Evolutionary conservation across 2,329 filamentous ascomycete species (phyloP).

Genomic region (Beauveria scarabaeidicola): DNA sequence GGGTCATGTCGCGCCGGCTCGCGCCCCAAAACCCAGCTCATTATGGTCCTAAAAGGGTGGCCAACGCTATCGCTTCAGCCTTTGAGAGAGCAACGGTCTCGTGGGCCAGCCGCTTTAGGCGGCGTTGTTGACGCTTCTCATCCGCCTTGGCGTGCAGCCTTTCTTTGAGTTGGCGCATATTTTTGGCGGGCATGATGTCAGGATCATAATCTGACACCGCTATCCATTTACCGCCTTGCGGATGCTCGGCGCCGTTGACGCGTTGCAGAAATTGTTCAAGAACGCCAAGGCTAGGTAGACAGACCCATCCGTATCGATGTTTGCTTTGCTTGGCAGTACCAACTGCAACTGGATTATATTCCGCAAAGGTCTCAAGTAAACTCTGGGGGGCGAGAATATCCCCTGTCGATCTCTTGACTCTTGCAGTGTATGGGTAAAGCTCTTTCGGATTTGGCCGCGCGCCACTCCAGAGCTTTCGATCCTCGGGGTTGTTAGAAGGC

Average conservation of each 20-base stretch:
- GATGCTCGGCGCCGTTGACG: not conserved
- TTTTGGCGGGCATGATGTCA: not conserved
- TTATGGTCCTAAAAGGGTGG: too few relatives aligned
- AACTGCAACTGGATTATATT: not conserved
- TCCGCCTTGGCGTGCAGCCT: not conserved
- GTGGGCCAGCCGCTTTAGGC: not conserved
- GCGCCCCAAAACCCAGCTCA: too few relatives aligned
- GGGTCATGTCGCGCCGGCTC: too few relatives aligned
- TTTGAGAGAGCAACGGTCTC: not conserved
- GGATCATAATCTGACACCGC: not conserved
- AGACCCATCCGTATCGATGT: not conserved
- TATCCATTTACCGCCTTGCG: not conserved
- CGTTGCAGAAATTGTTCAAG: not conserved
- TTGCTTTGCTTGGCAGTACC: not conserved
- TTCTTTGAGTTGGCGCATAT: not conserved
- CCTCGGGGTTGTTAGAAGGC: not conserved
- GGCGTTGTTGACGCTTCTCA: conserved; percentile 5
- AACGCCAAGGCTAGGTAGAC: not conserved
- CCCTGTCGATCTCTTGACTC: not conserved
- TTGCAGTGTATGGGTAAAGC: conserved; percentile 1
- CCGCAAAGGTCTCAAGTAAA: not conserved
- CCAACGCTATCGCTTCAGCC: too few relatives aligned
- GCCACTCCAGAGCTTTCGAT: not conserved
- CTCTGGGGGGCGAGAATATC: not conserved
- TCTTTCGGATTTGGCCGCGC: not conserved